These are phyloP conservation scores for Skeletonema grethae DNA, from an alignment of 108 stramenopile species.

Conservation along the genomic window DNA sequence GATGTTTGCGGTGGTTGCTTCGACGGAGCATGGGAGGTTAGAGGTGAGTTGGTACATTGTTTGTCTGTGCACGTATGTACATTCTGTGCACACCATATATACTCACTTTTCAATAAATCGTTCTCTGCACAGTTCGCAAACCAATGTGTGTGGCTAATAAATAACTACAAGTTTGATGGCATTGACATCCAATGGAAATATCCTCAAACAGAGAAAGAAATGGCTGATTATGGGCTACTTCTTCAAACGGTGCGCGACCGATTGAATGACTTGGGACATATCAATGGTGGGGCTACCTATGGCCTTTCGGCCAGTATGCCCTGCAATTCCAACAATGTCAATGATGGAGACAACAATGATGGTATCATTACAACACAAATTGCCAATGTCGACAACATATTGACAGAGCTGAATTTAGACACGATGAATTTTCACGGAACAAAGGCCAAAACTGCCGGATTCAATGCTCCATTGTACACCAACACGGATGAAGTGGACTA, in stretches of 20 bases:
- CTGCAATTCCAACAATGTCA: background rate
- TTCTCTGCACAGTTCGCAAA: constrained; percentile 14
- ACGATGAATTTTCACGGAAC: constrained; percentile 32
- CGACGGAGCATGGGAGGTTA: constrained; percentile 10
- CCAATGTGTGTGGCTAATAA: constrained; percentile 17
- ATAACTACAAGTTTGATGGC: constrained; percentile 27
- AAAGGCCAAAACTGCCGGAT: constrained; percentile 18
- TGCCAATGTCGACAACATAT: background rate
- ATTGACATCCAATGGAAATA: constrained; percentile 28
- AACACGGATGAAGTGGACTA: constrained; percentile 1
- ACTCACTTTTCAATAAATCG: background rate
- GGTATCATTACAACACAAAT: constrained; percentile 3
- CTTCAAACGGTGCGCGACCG: constrained; percentile 8
- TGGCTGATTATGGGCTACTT: constrained; percentile 27
- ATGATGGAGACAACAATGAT: background rate
- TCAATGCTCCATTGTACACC: constrained; percentile 33
- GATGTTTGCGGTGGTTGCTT: constrained; percentile 15
- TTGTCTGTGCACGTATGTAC: too few species aligned
- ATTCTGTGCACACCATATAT: too few species aligned
- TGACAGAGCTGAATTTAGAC: constrained; percentile 24
- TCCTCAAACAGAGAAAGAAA: constrained; percentile 12
- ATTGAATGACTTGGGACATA: constrained; percentile 9
- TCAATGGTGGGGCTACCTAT: background rate
- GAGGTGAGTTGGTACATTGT: too few species aligned
- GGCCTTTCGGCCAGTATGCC: constrained; percentile 32